A percentile compares a stretch with the other conserved stretches of the same genome.
These are phyloP conservation scores for Amanita inopinata DNA, from an alignment of 768 basidiomycete species.

Conservation along the genomic window DNA sequence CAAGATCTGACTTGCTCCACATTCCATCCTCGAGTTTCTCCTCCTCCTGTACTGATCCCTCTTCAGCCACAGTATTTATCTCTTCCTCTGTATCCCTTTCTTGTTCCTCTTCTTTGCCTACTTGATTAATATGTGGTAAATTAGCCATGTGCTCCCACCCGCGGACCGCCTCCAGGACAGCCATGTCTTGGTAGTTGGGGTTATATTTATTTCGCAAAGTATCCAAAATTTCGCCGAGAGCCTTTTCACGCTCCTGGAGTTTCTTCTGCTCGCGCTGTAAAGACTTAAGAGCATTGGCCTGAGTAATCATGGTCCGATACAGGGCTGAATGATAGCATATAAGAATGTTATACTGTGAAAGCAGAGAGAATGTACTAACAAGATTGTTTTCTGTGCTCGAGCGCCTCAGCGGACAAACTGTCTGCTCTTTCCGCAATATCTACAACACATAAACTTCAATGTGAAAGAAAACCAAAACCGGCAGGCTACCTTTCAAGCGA, in stretches of 20 bases:
- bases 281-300: conserved; percentile 67
- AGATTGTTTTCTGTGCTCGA: conserved; percentile 80
- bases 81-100: conserved; percentile 10
- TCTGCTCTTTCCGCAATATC: conserved; percentile 75
- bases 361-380: conserved; percentile 39
- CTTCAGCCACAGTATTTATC: too few species aligned
- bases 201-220: conserved; percentile 82
- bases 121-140: conserved; percentile 64
- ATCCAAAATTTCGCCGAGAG: conserved; percentile 76
- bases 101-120: conserved; percentile 34
- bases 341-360: not conserved
- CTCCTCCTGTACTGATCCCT: conserved; percentile 22
- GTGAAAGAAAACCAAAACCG: not conserved
- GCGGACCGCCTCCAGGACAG: conserved; percentile 90
- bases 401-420: conserved; percentile 64
- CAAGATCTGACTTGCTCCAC: conserved; percentile 53
- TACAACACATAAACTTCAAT: conserved; percentile 19
- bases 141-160: conserved; percentile 79
- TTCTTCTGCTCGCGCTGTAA: conserved; percentile 65
- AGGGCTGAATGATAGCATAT: conserved; percentile 44
- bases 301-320: conserved; percentile 62
- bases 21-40: conserved; percentile 47
- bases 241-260: conserved; percentile 64
- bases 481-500: conserved; percentile 50
- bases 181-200: conserved; percentile 99